Base-by-base conservation (phyloP, 1,284 basidiomycete species). In the Moesziomyces globuligerus region DNA sequence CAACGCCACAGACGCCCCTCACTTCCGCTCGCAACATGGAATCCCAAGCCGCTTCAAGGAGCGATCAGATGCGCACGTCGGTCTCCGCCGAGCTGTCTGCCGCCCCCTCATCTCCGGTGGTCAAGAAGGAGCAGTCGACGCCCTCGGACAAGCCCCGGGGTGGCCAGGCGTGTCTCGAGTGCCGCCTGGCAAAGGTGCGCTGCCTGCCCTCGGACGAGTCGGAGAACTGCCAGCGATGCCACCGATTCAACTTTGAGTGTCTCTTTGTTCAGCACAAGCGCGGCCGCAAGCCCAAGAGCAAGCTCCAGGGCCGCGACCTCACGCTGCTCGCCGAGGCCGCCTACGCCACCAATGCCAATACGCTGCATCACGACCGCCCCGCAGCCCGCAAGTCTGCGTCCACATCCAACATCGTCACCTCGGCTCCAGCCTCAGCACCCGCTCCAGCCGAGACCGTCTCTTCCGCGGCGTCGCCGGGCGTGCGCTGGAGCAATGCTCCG, bases 101-200 rank as follows among this genome's bases (percentile, higher is more conserved):
- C 7, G n/a, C n/a, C n/a, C n/a, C 50, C 7, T 45, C 61, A 1
- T 53, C 55, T 7, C 41, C 48, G 4, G 44, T 36, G 39, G 44
- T 52, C 43, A 60, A 55, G 24, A 53, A 42, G 25, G 51, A 60
- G 4, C 37, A 42, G 5, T 28, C 41, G 10, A 70, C 54, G 6
- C 59, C 60, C 4, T 44, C 41, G n/a, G 68, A 71, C 20, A 71
- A 71, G 53, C 68, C 68, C 17, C 52, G 68, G 17, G 68, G 68
- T 17, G 68, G 68, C n/a, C 68, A 71, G 44, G 68, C 68, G 11
- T 71, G 68, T 48, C 68, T 71, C 42, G 68, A 71, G 28, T 71
- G 68, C 42, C 61, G 68, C 37, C 42, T 71, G 7, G 61, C 68
- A 43, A 71, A 71, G 40, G 69, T 72, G 24, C 58, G 64, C 1